Evolutionary conservation across 352 stramenopile species (phyloP), one percentile per base, ranked within the genome.

Genomic region (Phytophthora europaea): DNA sequence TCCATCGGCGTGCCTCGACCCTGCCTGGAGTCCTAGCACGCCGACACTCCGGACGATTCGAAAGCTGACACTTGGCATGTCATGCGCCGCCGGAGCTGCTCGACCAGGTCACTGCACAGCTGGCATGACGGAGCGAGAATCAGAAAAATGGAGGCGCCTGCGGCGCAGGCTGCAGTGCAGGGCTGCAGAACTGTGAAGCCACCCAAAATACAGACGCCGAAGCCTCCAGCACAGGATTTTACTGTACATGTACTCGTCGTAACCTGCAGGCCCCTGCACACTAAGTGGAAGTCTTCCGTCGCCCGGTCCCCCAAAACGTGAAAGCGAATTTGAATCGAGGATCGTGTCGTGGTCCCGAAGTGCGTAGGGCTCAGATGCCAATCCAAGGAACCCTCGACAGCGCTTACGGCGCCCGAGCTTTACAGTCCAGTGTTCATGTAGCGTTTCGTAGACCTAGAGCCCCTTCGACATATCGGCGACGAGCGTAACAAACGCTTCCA

Each of bases 311-410:
- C 23, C 23, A 2, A 26, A 18, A 48, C 15, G 43, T 47, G 56
- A 60, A 66, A 66, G 33, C 20, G 34, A 66, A 72, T 55, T 72
- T 72, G 23, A 45, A 72, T 57, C 52, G 52, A 40, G 51, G 8
- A 60, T 62, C n/a, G 59, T 36, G 45, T 31, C n/a, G 40, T 22
- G 23, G 20, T 15, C 48, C 22, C n/a, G 26, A 40, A 51, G 53
- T 43, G 40, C 40, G 36, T 69, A 60, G 22, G 23, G 54, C 36
- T 63, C 28, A n/a, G 52, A 51, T 40, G 40, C 38, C 38, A 26
- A 70, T 63, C 52, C 36, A 28, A 36, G 62, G 36, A 47, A 15
- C 34, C 34, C 7, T 12, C 15, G 38, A 61, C 23, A 8, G 43
- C 33, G 23, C 26, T 65, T 18, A 40, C 47, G 28, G 26, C 34